Evolutionary conservation across 139 green algal genomes (phyloP), one percentile per base, ranked within the genome.

Genomic region (Yamagishiella unicocca): DNA sequence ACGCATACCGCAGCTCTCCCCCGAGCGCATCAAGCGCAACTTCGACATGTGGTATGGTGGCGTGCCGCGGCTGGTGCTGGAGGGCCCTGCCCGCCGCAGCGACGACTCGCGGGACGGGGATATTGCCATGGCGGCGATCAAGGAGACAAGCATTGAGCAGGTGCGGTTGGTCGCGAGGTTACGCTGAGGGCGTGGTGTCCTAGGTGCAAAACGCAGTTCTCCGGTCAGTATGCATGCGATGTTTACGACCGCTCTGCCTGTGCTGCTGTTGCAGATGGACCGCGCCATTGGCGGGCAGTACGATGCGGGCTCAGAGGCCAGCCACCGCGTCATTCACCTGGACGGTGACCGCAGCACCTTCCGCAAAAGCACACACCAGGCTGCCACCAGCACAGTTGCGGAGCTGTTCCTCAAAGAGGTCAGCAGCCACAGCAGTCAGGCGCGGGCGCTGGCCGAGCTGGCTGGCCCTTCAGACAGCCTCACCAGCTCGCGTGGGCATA

Each of bases 41-140:
- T 72, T 43, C 64, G n/a, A 72, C 8, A 7, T 43, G 64, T 72
- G n/a, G 29, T 72, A 72, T 42, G 64, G 64, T 42, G 64, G 64
- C 64, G 64, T 72, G 64, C 64, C 64, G 64, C 64, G 64, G 29
- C 64, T 72, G 64, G 64, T 72, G 64, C 64, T 72, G 64, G 64
- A 72, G 64, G 64, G 42, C 17, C 64, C 64, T 40, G 64, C 64
- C 29, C 29, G n/a, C 29, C n/a, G n/a, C 64, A 42, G n/a, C n/a
- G 64, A 72, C 42, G 64, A 42, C 64, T 43, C 64, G 17, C 29
- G n/a, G 29, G 64, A 72, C n/a, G n/a, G 29, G 22, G 22, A 68
- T n/a, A 68, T 68, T 21, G 58, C 58, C 58, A 6, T 68, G 9
- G 58, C 24, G 58, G 58, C 58, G 58, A 31, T 31, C 58, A 68